A percentile compares a stretch with the other conserved stretches of the same genome.
Conservation (phyloP, 352 stramenopile genomes). For the Phytopythium cucurbitacearum region DNA sequence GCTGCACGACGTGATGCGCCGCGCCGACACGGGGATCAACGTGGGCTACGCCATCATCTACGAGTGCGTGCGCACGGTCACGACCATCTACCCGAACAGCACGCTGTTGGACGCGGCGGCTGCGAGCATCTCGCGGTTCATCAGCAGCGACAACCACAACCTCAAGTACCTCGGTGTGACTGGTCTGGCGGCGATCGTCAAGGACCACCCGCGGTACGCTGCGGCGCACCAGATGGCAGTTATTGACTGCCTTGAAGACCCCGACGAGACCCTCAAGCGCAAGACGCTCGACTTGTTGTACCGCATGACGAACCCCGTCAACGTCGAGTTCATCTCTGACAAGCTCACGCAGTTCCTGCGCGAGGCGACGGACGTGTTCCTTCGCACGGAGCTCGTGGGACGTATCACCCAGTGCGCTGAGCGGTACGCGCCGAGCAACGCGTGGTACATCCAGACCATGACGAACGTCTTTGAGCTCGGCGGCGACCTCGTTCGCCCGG, state of each 20-base stretch:
- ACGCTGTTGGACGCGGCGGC: conserved; percentile 94
- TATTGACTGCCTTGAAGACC: conserved; percentile 99
- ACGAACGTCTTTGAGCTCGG: conserved; percentile 95
- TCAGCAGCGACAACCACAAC: conserved; percentile 96
- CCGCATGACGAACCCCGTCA: conserved; percentile 99
- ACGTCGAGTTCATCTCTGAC: conserved; percentile 99
- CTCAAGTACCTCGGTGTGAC: conserved; percentile 99
- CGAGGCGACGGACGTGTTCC: conserved; percentile 96
- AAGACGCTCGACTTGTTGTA: conserved; percentile 97
- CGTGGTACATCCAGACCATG: conserved; percentile 99
- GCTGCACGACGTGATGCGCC: conserved; percentile 96
- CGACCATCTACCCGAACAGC: conserved; percentile 99
- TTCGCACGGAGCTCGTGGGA: conserved; percentile 95
- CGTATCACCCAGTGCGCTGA: conserved; percentile 98
- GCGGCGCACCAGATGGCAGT: conserved; percentile 99
- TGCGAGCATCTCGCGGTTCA: conserved; percentile 93
- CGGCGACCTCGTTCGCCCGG: conserved; percentile 96
- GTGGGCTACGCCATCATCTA: conserved; percentile 99
- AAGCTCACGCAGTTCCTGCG: conserved; percentile 97
- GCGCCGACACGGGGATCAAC: conserved; percentile 99
- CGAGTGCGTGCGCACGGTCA: conserved; percentile 98
- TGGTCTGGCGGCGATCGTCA: conserved; percentile 98
- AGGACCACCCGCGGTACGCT: conserved; percentile 94
- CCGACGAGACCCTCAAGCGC: conserved; percentile 98
- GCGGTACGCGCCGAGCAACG: conserved; percentile 95